These are phyloP conservation scores for Aspergillus sp. DNA, from an alignment of 2,329 filamentous ascomycete species.

Conservation along the genomic window DNA sequence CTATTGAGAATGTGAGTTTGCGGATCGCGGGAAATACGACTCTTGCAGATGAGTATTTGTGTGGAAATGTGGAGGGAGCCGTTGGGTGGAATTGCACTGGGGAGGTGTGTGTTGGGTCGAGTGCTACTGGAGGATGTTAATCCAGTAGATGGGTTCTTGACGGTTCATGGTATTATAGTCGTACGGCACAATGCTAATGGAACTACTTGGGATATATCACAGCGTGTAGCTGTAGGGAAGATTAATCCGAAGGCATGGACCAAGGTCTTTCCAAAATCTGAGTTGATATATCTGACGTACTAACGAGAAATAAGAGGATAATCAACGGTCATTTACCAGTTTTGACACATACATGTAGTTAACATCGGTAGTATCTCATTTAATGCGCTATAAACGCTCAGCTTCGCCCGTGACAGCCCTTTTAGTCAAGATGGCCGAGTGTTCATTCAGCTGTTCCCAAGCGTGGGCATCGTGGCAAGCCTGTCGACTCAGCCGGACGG, in stretches of 20 bases:
- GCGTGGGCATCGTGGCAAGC: slow-evolving; percentile 39
- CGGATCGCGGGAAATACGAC: slow-evolving; percentile 21
- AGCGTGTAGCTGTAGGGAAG: too few species aligned
- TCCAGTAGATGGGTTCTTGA: too few species aligned
- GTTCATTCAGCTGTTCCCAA: slow-evolving; percentile 30
- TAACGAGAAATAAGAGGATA: too few species aligned
- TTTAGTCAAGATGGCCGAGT: slow-evolving; percentile 33
- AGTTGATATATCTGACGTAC: too few species aligned
- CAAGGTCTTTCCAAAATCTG: too few species aligned
- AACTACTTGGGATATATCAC: too few species aligned
- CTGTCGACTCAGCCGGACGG: slow-evolving; percentile 36
- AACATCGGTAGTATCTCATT: too few species aligned
- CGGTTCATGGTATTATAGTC: too few species aligned
- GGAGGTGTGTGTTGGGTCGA: slow-evolving; percentile 19
- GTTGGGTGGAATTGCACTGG: slow-evolving; percentile 31
- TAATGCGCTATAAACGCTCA: background rate
- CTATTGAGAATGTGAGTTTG: slow-evolving; percentile 22
- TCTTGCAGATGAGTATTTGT: slow-evolving; percentile 24
- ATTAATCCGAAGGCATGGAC: too few species aligned
- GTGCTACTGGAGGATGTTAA: slow-evolving; percentile 38
- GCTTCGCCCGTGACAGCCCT: slow-evolving; percentile 10
- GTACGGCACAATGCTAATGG: rapidly evolving
- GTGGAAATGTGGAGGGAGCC: slow-evolving; percentile 26
- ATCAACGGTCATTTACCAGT: too few species aligned
- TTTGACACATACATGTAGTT: too few species aligned